These are phyloP conservation scores for Xylaria sp. DNA, from an alignment of 2,329 filamentous ascomycete species.

Conservation along the genomic window DNA sequence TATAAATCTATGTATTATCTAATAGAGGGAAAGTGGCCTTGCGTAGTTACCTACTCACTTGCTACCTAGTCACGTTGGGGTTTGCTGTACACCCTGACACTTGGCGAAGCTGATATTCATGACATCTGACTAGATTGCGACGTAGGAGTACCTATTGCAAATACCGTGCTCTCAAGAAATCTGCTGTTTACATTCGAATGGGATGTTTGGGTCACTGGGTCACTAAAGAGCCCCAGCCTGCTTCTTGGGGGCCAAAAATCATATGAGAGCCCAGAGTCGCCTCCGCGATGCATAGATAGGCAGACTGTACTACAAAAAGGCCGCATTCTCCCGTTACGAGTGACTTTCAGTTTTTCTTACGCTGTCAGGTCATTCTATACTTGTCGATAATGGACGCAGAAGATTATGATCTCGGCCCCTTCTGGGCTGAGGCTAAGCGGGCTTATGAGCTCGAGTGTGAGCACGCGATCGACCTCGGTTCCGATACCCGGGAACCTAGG, in stretches of 20 bases:
- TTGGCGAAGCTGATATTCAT: neutral
- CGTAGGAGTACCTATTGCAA: neutral
- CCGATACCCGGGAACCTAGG: neutral
- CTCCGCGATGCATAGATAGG: neutral
- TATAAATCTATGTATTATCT: neutral
- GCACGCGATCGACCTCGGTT: constrained; percentile 4
- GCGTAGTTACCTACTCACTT: neutral
- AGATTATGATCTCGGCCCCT: constrained; percentile 14
- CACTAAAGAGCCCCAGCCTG: neutral
- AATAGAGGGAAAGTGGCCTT: neutral
- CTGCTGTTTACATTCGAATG: neutral
- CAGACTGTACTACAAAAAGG: neutral
- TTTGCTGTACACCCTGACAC: neutral
- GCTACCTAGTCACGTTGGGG: neutral
- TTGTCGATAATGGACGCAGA: constrained; percentile 7
- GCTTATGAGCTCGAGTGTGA: constrained; percentile 22
- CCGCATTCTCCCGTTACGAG: neutral
- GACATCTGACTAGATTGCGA: neutral
- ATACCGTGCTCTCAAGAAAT: neutral
- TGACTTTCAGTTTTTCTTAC: neutral
- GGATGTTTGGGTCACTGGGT: neutral
- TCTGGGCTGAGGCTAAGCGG: constrained; percentile 19
- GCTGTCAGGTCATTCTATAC: neutral
- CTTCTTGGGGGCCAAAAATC: constrained; percentile 4
- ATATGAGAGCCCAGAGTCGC: neutral